Percentiles rank a stretch among this genome's conserved stretches.
phyloP scores from a whole-genome alignment of 2,329 filamentous ascomycete species.

The Cladorrhinum sp. region DNA sequence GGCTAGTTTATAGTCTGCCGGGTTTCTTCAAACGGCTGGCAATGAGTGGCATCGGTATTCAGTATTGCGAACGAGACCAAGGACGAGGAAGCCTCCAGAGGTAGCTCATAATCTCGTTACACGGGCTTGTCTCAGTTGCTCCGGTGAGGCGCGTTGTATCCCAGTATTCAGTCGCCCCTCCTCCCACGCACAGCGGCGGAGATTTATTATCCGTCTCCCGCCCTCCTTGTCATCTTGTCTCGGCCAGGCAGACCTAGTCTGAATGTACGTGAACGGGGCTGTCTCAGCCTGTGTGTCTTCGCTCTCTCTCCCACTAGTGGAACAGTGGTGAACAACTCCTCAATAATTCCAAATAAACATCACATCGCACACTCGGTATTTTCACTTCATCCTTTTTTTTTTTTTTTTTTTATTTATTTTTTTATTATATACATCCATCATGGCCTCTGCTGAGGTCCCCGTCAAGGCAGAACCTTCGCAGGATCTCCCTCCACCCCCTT shows the following conservation, averaged over 20 bases:
- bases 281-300: not conserved
- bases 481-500: conserved; percentile 25
- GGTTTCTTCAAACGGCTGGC: not conserved
- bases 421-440: not conserved
- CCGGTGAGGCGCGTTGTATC: conserved; percentile 6
- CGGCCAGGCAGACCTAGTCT: not conserved
- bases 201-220: conserved; percentile 6
- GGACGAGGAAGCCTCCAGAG: not conserved
- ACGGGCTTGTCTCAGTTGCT: conserved; percentile 37
- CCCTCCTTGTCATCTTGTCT: conserved; percentile 7
- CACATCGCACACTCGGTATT: not conserved
- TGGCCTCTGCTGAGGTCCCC: not conserved
- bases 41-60: not conserved
- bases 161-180: not conserved
- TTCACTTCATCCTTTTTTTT: not conserved
- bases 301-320: not conserved
- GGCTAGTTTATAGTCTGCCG: not conserved
- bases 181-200: conserved; percentile 7
- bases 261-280: no score
- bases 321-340: not conserved
- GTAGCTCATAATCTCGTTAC: conserved; percentile 29
- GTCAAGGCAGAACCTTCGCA: not conserved
- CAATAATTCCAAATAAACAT: not conserved
- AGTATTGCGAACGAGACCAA: not conserved
- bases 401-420: no score